phyloP scores from a whole-genome alignment of 305 asterid genomes.

The Fraxinus paxiana region DNA sequence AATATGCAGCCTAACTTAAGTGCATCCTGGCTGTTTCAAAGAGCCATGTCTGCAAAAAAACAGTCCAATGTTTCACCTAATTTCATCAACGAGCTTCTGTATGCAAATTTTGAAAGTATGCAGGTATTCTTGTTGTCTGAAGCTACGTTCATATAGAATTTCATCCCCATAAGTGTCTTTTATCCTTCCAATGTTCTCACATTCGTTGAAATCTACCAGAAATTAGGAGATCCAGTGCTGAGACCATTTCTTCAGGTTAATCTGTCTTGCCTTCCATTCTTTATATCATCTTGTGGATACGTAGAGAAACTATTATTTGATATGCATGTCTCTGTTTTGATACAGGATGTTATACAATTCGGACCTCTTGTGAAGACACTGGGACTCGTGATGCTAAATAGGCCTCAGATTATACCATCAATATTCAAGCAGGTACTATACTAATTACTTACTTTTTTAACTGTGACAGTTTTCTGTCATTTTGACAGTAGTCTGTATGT shows the following conservation, averaged over 20 bases:
- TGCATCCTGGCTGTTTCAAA: slow-evolving; percentile 91
- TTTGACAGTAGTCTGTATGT: neutral
- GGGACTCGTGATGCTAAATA: slow-evolving; percentile 68
- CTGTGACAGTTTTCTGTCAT: neutral
- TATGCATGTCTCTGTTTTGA: neutral
- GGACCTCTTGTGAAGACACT: slow-evolving; percentile 86
- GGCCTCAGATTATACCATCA: slow-evolving; percentile 68
- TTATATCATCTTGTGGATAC: neutral
- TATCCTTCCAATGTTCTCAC: slow-evolving; percentile 2
- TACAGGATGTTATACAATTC: slow-evolving; percentile 89
- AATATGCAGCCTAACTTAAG: slow-evolving; percentile 79
- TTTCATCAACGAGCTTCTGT: slow-evolving; percentile 77
- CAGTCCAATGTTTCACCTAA: slow-evolving; percentile 60
- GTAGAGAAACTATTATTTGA: slow-evolving; percentile 13
- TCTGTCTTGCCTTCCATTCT: neutral
- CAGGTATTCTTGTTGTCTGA: slow-evolving; percentile 40
- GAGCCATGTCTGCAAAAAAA: slow-evolving; percentile 90
- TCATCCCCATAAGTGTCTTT: neutral
- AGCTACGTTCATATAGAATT: neutral
- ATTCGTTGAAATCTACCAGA: slow-evolving; percentile 34
- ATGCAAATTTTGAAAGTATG: slow-evolving; percentile 82
- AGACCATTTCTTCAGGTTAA: slow-evolving; percentile 95
- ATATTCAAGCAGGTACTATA: slow-evolving; percentile 70
- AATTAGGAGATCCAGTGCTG: slow-evolving; percentile 89
- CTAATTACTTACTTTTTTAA: neutral